Base-by-base conservation (phyloP, 805 yeast species). In the Starmerella roubikii region DNA sequence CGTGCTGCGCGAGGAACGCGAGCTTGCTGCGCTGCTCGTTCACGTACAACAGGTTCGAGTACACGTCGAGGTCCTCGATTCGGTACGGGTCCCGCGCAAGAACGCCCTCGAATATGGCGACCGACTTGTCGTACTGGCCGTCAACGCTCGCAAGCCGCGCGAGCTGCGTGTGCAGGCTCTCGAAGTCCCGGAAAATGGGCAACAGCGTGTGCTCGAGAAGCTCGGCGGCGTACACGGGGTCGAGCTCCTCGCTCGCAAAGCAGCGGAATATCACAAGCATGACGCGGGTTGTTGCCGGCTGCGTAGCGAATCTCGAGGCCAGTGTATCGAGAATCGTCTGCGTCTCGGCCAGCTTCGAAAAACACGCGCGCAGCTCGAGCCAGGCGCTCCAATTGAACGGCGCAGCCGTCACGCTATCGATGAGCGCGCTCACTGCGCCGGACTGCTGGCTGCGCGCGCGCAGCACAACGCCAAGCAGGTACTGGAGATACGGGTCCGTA, bases 331-430 rank as follows among this genome's bases (percentile, higher is more conserved):
- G 23, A 13, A 39, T 34, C 5, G 25, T 27, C 15, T 36, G 40
- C 3, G 37, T 28, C 10, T 45, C 46, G 10, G 32, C 39, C 6
- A 39, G 32, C n/a, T 38, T 31, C 7, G 71, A 58, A 22, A 83
- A 59, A 38, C 82, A 73, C 3, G 72, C 62, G 11, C 74, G 61
- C 29, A 91, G 63, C 54, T 88, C 96, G 41, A 69, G 67, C 96
- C 96, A 91, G 42, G 91, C 79, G 39, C 86, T 72, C 98, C 98
- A 91, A 56, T 88, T 88, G 56, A 68, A 80, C 0, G 96, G 94
- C 50, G 77, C 84, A 22, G 67, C 36, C 19, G 68, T 62, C 12
- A 88, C 54, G 1, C 95, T 78, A 34, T 66, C 66, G 23, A 74
- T 63, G 24, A 86, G 66, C 32, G 64, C 62, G 19, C 68, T 64